Evolutionary conservation across 306 rosid genomes (phyloP).

Genomic region (Cucurbita pepo): DNA sequence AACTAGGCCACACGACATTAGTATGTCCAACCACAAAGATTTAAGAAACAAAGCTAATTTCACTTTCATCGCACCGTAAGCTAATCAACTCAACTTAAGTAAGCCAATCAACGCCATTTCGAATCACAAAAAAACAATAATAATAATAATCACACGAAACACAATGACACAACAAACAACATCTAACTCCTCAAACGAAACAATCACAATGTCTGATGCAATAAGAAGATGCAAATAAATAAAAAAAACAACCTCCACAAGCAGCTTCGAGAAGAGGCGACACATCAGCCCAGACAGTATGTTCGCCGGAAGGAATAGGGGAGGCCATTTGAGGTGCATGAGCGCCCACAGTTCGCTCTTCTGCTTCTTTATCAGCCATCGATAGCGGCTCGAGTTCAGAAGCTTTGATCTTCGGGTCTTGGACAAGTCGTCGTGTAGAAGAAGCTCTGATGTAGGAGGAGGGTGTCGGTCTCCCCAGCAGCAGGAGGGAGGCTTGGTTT

Average conservation of each 20-base stretch:
- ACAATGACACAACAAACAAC: neutral
- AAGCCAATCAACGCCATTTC: neutral
- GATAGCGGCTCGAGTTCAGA: neutral
- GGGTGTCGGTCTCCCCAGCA: neutral
- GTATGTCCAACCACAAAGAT: neutral
- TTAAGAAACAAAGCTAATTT: neutral
- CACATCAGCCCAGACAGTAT: slow-evolving; percentile 75
- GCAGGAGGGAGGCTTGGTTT: too few species aligned
- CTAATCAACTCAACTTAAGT: neutral
- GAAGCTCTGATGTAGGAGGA: neutral
- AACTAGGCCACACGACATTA: neutral
- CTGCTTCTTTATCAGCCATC: slow-evolving; percentile 13
- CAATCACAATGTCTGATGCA: neutral
- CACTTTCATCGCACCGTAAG: neutral
- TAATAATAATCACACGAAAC: neutral
- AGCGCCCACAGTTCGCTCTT: slow-evolving; percentile 12
- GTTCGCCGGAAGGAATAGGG: slow-evolving; percentile 59
- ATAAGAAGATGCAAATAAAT: neutral
- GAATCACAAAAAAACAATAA: neutral
- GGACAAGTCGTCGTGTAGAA: neutral
- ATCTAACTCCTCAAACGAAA: neutral
- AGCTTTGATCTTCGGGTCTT: neutral
- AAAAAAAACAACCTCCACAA: slow-evolving; percentile 34
- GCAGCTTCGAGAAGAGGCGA: slow-evolving; percentile 77
- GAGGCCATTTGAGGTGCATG: slow-evolving; percentile 17